Evolutionary conservation across 2,329 filamentous ascomycete species (phyloP).

Genomic region (Sporothrix phasma): DNA sequence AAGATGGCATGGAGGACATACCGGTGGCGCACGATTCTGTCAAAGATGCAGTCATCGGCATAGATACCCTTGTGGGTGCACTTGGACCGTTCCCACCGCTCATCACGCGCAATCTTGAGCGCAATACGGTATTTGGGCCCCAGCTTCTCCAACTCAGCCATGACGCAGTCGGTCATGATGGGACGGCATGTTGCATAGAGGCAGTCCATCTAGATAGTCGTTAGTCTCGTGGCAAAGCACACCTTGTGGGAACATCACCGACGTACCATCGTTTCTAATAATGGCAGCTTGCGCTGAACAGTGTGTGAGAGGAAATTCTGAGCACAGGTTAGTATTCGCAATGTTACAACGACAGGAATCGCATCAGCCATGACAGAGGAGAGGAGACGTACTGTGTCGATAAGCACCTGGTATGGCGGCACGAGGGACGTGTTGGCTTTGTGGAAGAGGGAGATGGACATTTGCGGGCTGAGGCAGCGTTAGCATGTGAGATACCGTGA

Average conservation of each 20-base stretch:
- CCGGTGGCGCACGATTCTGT: conserved; percentile 59
- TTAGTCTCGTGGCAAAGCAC: background rate
- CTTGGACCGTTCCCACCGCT: conserved; percentile 73
- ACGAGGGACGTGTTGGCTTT: conserved; percentile 21
- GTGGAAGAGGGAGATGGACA: conserved; percentile 21
- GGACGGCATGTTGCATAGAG: conserved; percentile 86
- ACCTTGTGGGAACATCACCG: conserved; percentile 35
- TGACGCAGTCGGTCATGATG: conserved; percentile 67
- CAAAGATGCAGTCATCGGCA: conserved; percentile 74
- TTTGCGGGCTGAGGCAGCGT: conserved; percentile 16
- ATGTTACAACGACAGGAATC: background rate
- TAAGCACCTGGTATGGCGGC: conserved; percentile 21
- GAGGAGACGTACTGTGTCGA: conserved; percentile 18
- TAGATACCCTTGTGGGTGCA: conserved; percentile 87
- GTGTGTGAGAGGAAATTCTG: conserved; percentile 80
- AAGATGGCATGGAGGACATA: conserved; percentile 22
- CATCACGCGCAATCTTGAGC: conserved; percentile 75
- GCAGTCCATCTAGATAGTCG: conserved; percentile 66
- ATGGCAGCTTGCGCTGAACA: conserved; percentile 74
- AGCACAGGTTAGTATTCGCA: background rate
- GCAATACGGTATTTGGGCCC: conserved; percentile 83
- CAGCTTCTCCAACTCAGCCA: conserved; percentile 81
- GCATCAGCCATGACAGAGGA: background rate
- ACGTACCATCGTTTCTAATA: conserved; percentile 64
- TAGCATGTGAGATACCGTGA: background rate